These are phyloP conservation scores for Aspergillus affinis DNA, from an alignment of 495 filamentous ascomycete species.

Conservation along the genomic window DNA sequence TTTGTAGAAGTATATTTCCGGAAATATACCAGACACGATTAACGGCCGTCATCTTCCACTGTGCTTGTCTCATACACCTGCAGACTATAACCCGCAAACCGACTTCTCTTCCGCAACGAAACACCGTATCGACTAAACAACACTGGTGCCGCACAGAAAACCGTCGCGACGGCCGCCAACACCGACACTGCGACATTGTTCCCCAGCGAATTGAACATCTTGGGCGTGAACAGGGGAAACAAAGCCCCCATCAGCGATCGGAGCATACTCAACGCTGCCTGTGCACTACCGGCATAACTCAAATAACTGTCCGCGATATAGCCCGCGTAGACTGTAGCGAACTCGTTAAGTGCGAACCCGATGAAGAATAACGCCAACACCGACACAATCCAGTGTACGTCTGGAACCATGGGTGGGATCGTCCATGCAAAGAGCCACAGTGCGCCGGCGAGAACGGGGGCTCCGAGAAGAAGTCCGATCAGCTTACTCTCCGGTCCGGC, in stretches of 20 bases:
- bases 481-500: constrained; percentile 42
- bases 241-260: constrained; percentile 35
- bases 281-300: constrained; percentile 42
- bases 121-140: constrained; percentile 39
- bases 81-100: constrained; percentile 40
- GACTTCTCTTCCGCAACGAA: constrained; percentile 36
- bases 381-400: constrained; percentile 37
- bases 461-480: constrained; percentile 39
- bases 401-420: constrained; percentile 32
- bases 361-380: constrained; percentile 34
- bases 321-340: constrained; percentile 39
- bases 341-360: constrained; percentile 48
- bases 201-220: constrained; percentile 38
- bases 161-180: constrained; percentile 39
- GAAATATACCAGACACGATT: too few relatives aligned
- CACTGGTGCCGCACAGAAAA: constrained; percentile 38
- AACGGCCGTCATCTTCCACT: background rate
- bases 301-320: constrained; percentile 51
- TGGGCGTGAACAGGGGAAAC: constrained; percentile 42
- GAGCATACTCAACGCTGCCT: constrained; percentile 40
- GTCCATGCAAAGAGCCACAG: constrained; percentile 51
- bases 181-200: constrained; percentile 39
- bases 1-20: too few relatives aligned
- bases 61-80: constrained; percentile 23
- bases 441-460: constrained; percentile 33